These are phyloP conservation scores for Quaeritorhiza haematococci DNA, from an alignment of 371 early-diverging fungal genomes.

Conservation along the genomic window DNA sequence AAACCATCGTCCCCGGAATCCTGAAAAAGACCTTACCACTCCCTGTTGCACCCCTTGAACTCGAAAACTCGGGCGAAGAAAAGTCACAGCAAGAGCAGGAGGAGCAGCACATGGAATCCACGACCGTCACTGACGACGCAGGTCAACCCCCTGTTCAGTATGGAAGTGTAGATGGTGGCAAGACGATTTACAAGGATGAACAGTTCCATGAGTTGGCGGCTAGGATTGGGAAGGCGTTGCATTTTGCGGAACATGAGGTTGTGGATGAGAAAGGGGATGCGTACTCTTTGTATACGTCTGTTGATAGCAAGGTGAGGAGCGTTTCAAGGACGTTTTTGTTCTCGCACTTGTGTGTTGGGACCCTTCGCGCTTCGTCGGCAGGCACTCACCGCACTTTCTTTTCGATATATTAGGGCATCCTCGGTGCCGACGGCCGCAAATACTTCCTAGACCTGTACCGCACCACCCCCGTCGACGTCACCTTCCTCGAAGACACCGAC, in stretches of 20 bases:
- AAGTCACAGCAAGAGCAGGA: slow-evolving; percentile 4
- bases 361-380: neutral
- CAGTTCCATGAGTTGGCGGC: slow-evolving; percentile 72
- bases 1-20: slow-evolving; percentile 87
- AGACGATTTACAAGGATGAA: slow-evolving; percentile 58
- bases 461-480: slow-evolving; percentile 82
- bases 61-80: neutral
- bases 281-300: slow-evolving; percentile 66
- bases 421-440: slow-evolving; percentile 84
- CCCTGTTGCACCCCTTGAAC: too few relatives aligned
- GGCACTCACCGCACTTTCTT: too few relatives aligned
- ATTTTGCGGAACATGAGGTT: slow-evolving; percentile 71
- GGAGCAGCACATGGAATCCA: neutral
- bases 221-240: slow-evolving; percentile 73
- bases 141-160: slow-evolving; percentile 69
- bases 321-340: too few relatives aligned
- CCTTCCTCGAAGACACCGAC: slow-evolving; percentile 65
- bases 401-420: slow-evolving; percentile 69
- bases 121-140: neutral
- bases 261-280: slow-evolving; percentile 60
- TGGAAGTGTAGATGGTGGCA: slow-evolving; percentile 84
- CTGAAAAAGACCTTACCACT: slow-evolving; percentile 22
- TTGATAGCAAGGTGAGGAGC: slow-evolving; percentile 75
- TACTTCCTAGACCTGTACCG: slow-evolving; percentile 91
- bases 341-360: neutral